phyloP scores from a whole-genome alignment of 179 eudicot genomes.

The Amaranthus tricolor region DNA sequence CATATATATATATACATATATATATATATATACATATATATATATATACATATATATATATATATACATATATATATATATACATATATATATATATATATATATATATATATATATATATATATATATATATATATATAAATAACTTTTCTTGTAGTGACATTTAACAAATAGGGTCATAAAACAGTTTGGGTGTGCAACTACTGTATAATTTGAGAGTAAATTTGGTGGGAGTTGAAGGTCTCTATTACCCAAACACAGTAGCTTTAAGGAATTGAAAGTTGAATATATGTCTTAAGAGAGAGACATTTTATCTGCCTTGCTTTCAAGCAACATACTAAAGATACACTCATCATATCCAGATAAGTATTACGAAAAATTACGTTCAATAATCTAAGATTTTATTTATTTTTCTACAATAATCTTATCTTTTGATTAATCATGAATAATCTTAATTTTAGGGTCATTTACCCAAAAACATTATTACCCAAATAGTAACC shows the following conservation, averaged over 20 bases:
- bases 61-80: too few relatives aligned
- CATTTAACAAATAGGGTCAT: not conserved
- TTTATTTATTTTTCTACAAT: not conserved
- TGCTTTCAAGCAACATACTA: constrained; percentile 13
- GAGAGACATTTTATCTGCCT: constrained; percentile 15
- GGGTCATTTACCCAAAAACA: not conserved
- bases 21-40: too few relatives aligned
- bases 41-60: too few relatives aligned
- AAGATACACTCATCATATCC: not conserved
- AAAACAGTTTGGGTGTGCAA: not conserved
- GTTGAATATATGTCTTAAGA: not conserved
- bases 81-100: too few relatives aligned
- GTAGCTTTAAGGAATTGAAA: not conserved
- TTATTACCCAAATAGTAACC: too few relatives aligned
- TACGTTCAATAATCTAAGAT: not conserved
- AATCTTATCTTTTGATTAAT: not conserved
- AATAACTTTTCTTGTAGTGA: too few relatives aligned
- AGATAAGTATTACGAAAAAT: not conserved
- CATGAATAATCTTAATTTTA: not conserved
- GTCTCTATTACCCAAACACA: too few relatives aligned
- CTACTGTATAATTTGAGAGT: not conserved
- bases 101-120: too few relatives aligned
- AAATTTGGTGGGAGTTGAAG: not conserved
- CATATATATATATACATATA: too few relatives aligned
- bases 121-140: too few relatives aligned